These are phyloP conservation scores for Capsicum baccatum DNA, from an alignment of 257 asterid species.

Conservation along the genomic window DNA sequence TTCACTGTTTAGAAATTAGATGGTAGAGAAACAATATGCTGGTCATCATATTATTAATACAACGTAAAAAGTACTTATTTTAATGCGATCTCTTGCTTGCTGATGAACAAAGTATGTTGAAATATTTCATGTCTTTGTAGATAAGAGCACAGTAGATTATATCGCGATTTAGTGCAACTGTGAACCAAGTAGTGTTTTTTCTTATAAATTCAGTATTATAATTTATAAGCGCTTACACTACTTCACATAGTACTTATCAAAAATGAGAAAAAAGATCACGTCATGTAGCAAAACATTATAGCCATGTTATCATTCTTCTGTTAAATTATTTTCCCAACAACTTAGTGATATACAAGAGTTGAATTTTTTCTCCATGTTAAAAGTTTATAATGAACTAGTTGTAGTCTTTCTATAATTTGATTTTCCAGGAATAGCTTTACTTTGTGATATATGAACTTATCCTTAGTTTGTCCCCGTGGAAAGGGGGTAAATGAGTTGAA, in stretches of 20 bases:
- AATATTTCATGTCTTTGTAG: background rate
- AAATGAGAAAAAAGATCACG: background rate
- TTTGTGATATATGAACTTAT: background rate
- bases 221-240: background rate
- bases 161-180: background rate
- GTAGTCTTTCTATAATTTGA: background rate
- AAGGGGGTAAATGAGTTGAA: background rate
- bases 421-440: conserved; percentile 6
- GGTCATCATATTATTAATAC: background rate
- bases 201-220: background rate
- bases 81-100: background rate
- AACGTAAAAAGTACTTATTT: background rate
- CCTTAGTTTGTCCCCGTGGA: background rate
- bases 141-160: background rate
- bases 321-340: background rate
- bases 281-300: background rate
- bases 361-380: background rate
- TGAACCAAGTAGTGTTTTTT: background rate
- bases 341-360: background rate
- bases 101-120: background rate
- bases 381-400: background rate
- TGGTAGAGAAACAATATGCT: background rate
- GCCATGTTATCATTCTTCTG: background rate
- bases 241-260: background rate
- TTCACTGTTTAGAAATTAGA: background rate